phyloP scores from a whole-genome alignment of 108 stramenopile species.

The Poteriospumella lacustris region DNA sequence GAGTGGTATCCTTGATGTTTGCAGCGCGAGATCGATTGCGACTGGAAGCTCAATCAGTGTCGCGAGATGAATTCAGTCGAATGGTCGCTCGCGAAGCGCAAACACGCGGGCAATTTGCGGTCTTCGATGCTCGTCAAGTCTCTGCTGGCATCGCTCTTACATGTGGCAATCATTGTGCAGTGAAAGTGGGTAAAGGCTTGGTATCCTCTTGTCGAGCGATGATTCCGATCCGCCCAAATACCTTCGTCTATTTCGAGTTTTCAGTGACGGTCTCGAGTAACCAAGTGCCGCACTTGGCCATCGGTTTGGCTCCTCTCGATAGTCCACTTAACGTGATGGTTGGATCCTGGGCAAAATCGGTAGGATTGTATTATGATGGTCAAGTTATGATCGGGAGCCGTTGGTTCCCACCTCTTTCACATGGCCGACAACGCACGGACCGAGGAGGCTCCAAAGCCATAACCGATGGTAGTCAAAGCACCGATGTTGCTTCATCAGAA shows the following conservation, averaged over 20 bases:
- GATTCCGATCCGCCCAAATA: background rate
- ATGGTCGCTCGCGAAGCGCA: background rate
- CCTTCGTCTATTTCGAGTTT: slow-evolving; percentile 8
- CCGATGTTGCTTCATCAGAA: too few species aligned
- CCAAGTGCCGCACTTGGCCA: background rate
- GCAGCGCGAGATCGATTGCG: background rate
- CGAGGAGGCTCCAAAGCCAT: too few species aligned
- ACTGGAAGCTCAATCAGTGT: slow-evolving; percentile 19
- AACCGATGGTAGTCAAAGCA: too few species aligned
- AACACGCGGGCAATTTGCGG: background rate
- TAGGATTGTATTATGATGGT: background rate
- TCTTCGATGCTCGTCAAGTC: background rate
- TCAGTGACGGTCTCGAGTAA: background rate
- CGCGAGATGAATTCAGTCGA: slow-evolving; percentile 4
- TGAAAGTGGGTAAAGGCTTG: slow-evolving; percentile 4
- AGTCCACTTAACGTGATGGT: slow-evolving; percentile 14
- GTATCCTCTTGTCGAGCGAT: background rate
- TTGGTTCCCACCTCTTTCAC: too few species aligned
- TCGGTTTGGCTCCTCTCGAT: slow-evolving; percentile 1
- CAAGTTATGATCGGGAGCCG: background rate
- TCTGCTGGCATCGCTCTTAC: background rate
- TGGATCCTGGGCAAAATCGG: background rate
- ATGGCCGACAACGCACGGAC: too few species aligned
- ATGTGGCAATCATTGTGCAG: slow-evolving; percentile 20
- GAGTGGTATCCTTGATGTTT: background rate